Evolutionary conservation across 129 eudicot species (phyloP), one percentile per base, ranked within the genome.

Genomic region (Deinandra increscens): DNA sequence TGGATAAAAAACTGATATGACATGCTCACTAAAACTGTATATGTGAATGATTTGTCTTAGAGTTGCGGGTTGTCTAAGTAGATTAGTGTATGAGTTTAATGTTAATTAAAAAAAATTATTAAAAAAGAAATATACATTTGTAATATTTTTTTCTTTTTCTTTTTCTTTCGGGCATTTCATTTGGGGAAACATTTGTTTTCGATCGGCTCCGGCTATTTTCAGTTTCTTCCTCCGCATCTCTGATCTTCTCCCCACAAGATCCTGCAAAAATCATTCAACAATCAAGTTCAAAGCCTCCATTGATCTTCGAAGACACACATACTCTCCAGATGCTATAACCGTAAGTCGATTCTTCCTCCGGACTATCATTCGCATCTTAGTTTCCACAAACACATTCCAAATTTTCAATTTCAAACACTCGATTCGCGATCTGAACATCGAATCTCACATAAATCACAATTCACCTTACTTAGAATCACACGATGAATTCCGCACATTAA

Each of bases 301-400:
- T 18, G 23, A 61, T 72, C 70, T 46, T 71, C 70, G 33, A 51
- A 3, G 72, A 15, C 39, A 43, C 66, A 74, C 15, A 42, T 14
- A 41, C 64, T 38, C 22, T 23, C 44, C 78, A 53, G 45, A 64
- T 51, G 22, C 78, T 41, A 31, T 23, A 74, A 17, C 73, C 41
- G 79, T 75, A 75, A 66, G 73, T 75, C 55, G 50, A 19, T 41
- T 75, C 60, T 41, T 7, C 5, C 39, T 74, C 34, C 58, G 56
- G 2, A 1, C 58, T 33, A 59, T 39, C 36, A 71, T 42, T 26
- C 45, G 29, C 38, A 73, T 61, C 66, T 29, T 4, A 51, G 15
- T 31, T 51, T 26, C 64, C 10, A 13, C 71, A 14, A 50, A 51
- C 3, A 38, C 65, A 39, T 74, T 64, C 34, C 45, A 23, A 13